Evolutionary conservation across 345 rosid species (phyloP).

Genomic region (Ceriops decandra): DNA sequence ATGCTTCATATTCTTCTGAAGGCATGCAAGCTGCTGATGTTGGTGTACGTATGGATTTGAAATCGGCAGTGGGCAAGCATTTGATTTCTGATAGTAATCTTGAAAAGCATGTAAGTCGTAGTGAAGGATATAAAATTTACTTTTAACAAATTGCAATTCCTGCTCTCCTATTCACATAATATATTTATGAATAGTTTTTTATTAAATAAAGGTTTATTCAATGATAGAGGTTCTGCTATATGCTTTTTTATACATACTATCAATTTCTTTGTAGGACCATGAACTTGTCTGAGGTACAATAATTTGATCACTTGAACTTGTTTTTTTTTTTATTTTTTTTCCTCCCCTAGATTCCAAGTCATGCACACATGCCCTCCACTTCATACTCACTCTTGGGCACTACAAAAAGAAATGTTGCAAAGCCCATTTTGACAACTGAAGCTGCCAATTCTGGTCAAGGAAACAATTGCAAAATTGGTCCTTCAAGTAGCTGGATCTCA

Average conservation of each 20-base stretch:
- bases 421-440: constrained; percentile 46
- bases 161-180: neutral
- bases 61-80: constrained; percentile 50
- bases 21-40: constrained; percentile 41
- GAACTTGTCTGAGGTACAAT: neutral
- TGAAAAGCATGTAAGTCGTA: constrained; percentile 61
- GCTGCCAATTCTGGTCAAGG: constrained; percentile 53
- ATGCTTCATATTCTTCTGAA: constrained; percentile 49
- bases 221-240: neutral
- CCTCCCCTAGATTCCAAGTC: constrained; percentile 30
- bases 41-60: constrained; percentile 55
- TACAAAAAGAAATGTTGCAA: constrained; percentile 55
- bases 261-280: no score
- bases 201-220: neutral
- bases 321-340: constrained; percentile 8
- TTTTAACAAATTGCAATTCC: neutral
- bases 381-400: constrained; percentile 54
- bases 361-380: constrained; percentile 53
- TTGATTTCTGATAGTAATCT: constrained; percentile 39
- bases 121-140: neutral
- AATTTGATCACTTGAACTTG: constrained; percentile 1
- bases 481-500: constrained; percentile 68
- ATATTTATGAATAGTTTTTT: neutral
- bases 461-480: constrained; percentile 46
- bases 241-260: neutral